Evolutionary conservation across 176 grass and related monocot species (phyloP), one percentile per base, ranked within the genome.

Genomic region (Paspalum notatum): DNA sequence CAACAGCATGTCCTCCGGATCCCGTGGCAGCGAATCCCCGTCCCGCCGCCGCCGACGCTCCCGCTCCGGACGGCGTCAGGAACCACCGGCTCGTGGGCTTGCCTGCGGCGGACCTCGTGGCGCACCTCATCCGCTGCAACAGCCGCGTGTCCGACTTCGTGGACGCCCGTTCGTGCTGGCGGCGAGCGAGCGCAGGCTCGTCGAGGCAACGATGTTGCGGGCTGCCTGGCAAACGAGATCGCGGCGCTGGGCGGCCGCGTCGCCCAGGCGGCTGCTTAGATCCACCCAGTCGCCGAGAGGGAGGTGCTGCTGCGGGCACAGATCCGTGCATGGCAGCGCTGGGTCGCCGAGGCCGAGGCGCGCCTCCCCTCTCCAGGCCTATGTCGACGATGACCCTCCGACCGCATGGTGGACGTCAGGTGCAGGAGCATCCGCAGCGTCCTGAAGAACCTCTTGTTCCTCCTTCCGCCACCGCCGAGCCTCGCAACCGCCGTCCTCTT

Each of bases 1-100:
- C n/a, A 8, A 66, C 25, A 37, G 61, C 61, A 63, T 67, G 64
- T 17, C 64, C 40, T 67, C 40, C 64, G 40, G 40, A 67, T 67
- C 39, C 64, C 39, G 64, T 5, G 64, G 64, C n/a, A 3, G 39
- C 56, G 7, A 3, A 24, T 9, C 66, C 24, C n/a, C n/a, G n/a
- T n/a, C 16, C 16, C 54, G 3, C 68, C 25, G 2, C 21, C 41
- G 47, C 10, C 41, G 26, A n/a, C n/a, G n/a, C n/a, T n/a, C n/a
- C 12, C 16, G 53, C 21, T 18, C 39, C 38, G 21, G 5, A 1
- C 10, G 32, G 0, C 66, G 7, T 18, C 8, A 10, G 11, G 2
- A 46, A 18, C 9, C 9, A 20, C 15, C 2, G 43, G 21, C 14
- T 75, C 38, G 7, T 10, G 6, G 6, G 4, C 4, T 24, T 75